These are phyloP conservation scores for Ceratocystis smalleyi DNA, from an alignment of 2,329 filamentous ascomycete genomes.

Conservation along the genomic window DNA sequence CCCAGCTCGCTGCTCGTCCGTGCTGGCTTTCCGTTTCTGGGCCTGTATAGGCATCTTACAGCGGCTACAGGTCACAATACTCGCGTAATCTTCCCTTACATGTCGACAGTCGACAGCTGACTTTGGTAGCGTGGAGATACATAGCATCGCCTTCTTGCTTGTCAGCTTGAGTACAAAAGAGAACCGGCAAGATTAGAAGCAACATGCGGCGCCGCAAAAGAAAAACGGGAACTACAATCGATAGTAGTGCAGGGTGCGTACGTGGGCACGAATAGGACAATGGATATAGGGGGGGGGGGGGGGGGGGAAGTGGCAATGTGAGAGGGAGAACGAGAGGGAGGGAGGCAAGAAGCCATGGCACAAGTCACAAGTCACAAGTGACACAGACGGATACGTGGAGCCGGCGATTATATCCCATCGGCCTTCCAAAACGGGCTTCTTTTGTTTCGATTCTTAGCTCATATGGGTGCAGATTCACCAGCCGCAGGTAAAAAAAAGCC, in stretches of 20 bases:
- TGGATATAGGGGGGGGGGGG: not conserved
- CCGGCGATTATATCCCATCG: too few species aligned
- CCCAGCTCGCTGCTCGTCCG: not conserved
- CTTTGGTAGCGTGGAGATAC: not conserved
- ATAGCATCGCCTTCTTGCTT: not conserved
- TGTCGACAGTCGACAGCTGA: not conserved
- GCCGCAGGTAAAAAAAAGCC: too few species aligned
- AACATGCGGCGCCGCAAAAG: not conserved
- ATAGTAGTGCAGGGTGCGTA: not conserved
- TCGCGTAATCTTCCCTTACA: slow-evolving; percentile 1
- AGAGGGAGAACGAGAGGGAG: too few species aligned
- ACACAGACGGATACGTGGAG: too few species aligned
- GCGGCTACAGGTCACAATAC: not conserved
- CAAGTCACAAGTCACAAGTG: too few species aligned
- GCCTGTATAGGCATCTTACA: not conserved
- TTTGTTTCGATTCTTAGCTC: too few species aligned
- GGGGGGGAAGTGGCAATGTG: too few species aligned
- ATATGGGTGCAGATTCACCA: too few species aligned
- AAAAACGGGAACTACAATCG: not conserved
- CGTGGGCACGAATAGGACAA: not conserved
- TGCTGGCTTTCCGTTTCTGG: not conserved
- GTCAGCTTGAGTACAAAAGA: not conserved
- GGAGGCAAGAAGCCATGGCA: too few species aligned
- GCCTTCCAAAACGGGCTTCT: too few species aligned
- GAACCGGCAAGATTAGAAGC: not conserved